Evolutionary conservation across 2,329 filamentous ascomycete species (phyloP).

Genomic region (Lasiodiplodia citricola): DNA sequence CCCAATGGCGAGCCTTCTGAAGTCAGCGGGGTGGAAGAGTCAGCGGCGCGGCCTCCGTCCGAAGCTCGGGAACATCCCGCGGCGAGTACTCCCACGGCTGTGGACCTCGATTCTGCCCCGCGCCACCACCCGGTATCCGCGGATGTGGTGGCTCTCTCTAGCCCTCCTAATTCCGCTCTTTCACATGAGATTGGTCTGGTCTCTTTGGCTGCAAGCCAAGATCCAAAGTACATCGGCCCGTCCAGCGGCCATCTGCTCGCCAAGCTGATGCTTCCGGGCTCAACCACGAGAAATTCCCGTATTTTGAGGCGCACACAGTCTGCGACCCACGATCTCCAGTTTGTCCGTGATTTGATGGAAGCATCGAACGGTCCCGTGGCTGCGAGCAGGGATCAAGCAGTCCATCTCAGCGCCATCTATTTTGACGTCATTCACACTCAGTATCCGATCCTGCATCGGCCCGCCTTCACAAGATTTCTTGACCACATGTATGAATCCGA

Average conservation of each 20-base stretch:
- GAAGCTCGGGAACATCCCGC: not conserved
- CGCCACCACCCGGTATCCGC: not conserved
- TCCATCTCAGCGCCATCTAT: slow-evolving; percentile 52
- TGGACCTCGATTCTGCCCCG: not conserved
- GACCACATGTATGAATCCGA: slow-evolving; percentile 27
- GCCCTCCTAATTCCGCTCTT: slow-evolving; percentile 27
- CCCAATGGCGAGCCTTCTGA: not conserved
- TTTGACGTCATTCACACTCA: slow-evolving; percentile 56
- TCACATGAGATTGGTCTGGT: slow-evolving; percentile 62
- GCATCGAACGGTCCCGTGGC: slow-evolving; percentile 29
- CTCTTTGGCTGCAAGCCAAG: slow-evolving; percentile 54
- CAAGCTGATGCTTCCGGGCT: slow-evolving; percentile 53
- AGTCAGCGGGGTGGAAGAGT: not conserved
- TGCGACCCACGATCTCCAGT: not conserved
- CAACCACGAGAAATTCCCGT: slow-evolving; percentile 33
- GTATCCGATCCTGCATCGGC: slow-evolving; percentile 58
- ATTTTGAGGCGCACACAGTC: slow-evolving; percentile 9
- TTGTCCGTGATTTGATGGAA: not conserved
- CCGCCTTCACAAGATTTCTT: slow-evolving; percentile 49
- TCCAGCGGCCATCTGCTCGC: slow-evolving; percentile 62
- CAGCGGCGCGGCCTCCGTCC: too few species aligned
- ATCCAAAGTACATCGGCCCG: slow-evolving; percentile 60
- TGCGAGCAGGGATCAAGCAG: slow-evolving; percentile 45
- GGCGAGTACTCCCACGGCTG: not conserved
- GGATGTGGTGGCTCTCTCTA: not conserved